Evolutionary conservation across 208 protist genomes (phyloP).

Genomic region (Acanthamoeba castellanii): DNA sequence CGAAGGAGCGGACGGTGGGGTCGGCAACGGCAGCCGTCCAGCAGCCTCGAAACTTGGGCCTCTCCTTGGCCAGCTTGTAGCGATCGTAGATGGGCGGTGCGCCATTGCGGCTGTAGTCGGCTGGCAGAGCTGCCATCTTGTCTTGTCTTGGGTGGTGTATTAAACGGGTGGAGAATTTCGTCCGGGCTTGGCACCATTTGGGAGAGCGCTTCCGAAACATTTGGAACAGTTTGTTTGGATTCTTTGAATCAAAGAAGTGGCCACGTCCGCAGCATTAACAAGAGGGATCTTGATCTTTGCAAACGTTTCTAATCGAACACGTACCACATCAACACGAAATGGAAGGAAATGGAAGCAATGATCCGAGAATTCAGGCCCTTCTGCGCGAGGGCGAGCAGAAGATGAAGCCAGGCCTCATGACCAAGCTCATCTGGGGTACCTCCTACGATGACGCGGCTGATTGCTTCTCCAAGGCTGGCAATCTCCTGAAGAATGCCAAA

Average conservation of each 20-base stretch:
- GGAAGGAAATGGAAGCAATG: not conserved
- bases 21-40: slow-evolving; percentile 58
- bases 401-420: not conserved
- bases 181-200: too few relatives aligned
- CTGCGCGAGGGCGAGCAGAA: not conserved
- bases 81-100: slow-evolving; percentile 52
- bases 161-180: too few relatives aligned
- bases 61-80: slow-evolving; percentile 57
- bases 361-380: not conserved
- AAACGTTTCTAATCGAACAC: not conserved
- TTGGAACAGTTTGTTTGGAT: not conserved
- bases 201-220: too few relatives aligned
- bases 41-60: slow-evolving; percentile 72
- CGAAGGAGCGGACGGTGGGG: slow-evolving; percentile 60
- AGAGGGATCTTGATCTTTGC: too few relatives aligned
- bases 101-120: slow-evolving; percentile 11
- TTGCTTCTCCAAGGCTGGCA: slow-evolving; percentile 20
- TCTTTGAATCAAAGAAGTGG: not conserved
- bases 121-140: not conserved
- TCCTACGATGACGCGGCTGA: not conserved
- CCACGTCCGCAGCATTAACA: not conserved
- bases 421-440: slow-evolving; percentile 2
- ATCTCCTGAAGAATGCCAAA: not conserved
- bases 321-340: not conserved
- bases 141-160: too few relatives aligned